These are phyloP conservation scores for Ocimum tenuiflorum DNA, from an alignment of 257 asterid genomes.

Conservation along the genomic window DNA sequence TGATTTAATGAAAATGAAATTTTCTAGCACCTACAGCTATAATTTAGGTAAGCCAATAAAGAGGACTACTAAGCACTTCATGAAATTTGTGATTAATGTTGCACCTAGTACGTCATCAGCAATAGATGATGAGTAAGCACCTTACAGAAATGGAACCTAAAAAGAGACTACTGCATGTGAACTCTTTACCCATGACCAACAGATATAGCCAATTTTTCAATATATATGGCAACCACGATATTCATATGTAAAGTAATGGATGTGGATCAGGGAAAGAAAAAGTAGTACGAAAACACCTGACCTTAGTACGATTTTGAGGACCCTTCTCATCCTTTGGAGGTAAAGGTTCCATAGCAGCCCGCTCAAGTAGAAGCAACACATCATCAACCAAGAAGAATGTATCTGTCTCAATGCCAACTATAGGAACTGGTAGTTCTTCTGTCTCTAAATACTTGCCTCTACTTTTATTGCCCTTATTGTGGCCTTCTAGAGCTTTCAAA, in stretches of 20 bases:
- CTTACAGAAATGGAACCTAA: background rate
- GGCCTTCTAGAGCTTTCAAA: constrained; percentile 82
- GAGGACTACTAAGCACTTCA: background rate
- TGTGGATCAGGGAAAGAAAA: background rate
- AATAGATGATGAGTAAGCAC: background rate
- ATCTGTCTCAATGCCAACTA: constrained; percentile 60
- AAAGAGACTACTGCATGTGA: background rate
- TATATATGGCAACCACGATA: background rate
- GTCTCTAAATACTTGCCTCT: constrained; percentile 45
- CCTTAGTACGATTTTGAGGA: constrained; percentile 92
- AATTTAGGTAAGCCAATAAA: background rate
- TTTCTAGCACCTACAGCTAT: background rate
- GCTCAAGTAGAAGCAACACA: constrained; percentile 71
- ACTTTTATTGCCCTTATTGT: constrained; percentile 52
- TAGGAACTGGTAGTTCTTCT: constrained; percentile 56
- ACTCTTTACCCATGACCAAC: background rate
- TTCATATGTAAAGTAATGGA: background rate
- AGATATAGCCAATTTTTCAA: background rate
- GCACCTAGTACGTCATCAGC: background rate
- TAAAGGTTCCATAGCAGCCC: constrained; percentile 83
- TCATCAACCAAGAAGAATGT: constrained; percentile 77
- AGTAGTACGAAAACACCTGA: constrained; percentile 16
- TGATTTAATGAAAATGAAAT: background rate
- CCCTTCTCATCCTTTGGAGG: constrained; percentile 97
- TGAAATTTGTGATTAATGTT: background rate